Base-by-base conservation (phyloP, 257 asterid species). In the Phtheirospermum japonicum region DNA sequence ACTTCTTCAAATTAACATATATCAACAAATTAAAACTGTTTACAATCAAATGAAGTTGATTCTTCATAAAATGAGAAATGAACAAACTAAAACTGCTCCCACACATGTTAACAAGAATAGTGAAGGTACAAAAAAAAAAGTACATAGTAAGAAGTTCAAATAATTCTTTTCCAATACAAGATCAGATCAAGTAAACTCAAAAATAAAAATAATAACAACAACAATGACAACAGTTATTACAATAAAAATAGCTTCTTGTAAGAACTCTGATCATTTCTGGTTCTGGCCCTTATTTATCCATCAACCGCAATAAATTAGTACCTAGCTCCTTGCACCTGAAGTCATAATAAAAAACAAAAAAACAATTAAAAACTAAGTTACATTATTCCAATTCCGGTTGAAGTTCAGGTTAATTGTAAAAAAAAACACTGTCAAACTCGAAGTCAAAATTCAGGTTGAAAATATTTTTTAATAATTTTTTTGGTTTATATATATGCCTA, bases 291-390 rank as follows among this genome's bases (percentile, higher is more conserved):
- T 63, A 4, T 30, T 51, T 20, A 36, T 57, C 64, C 53, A 12
- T 70, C 52, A 26, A 5, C 42, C 56, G 40, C 57, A 57, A 26
- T 37, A 65, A 69, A 33, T 72, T 66, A 82, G 74, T 71, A 74
- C 64, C 84, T 82, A 59, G 58, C 76, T 69, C 87, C 89, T 43
- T 82, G 91, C 42, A 80, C 83, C 91, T 81, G 95, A 67, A 76
- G 10, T 28, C 17, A 59, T 2, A 60, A 55, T 4, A 36, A 39
- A 8, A 28, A 20, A 18, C 52, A 7, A 1, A 59, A 33, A 39
- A 4, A 16, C 28, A 36, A 12, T 7, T 23, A 70, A 2, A 36
- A 61, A 32, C 18, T 60, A 13, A 18, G 40, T 39, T 9, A 0
- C 45, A 39, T 7, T 12, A 39, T 39, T 46, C 8, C n/a, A n/a